phyloP scores from a whole-genome alignment of 192 early-diverging fungal genomes.

The Linnemannia zychae region DNA sequence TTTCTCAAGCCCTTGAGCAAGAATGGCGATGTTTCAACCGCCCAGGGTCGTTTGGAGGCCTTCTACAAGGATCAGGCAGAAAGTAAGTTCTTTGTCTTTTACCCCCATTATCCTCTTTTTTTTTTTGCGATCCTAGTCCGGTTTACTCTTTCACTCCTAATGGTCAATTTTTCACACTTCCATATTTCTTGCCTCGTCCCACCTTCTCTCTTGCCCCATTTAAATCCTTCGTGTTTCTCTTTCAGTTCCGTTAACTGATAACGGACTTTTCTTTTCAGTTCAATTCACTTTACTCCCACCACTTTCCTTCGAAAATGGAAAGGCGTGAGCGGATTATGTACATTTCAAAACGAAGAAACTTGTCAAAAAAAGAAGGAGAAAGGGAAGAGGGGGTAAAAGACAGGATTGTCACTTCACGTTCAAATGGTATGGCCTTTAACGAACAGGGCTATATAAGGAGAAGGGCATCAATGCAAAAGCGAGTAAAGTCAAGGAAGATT shows the following conservation, averaged over 20 bases:
- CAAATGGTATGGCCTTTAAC: not conserved
- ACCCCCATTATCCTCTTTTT: conserved; percentile 13
- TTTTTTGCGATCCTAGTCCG: not conserved
- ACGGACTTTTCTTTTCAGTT: no score
- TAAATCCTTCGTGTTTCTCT: not conserved
- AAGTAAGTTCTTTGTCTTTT: conserved; percentile 43
- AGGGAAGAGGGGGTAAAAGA: not conserved
- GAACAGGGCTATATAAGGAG: no score
- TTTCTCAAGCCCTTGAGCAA: conserved; percentile 78
- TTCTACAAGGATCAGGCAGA: conserved; percentile 88
- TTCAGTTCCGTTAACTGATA: not conserved
- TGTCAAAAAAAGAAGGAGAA: not conserved
- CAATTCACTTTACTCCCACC: no score
- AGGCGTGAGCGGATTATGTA: not conserved
- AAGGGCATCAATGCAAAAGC: no score
- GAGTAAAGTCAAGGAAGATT: no score
- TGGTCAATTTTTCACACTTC: not conserved
- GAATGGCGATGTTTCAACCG: conserved; percentile 65
- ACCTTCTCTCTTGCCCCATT: not conserved
- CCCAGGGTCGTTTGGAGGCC: conserved; percentile 80
- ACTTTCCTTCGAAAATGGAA: not conserved
- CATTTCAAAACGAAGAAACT: not conserved
- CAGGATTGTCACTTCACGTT: not conserved
- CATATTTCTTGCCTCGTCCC: not conserved
- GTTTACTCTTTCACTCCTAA: not conserved